Conservation (phyloP, 2,329 filamentous ascomycete species). For the Pseudogymnoascus sp. region DNA sequence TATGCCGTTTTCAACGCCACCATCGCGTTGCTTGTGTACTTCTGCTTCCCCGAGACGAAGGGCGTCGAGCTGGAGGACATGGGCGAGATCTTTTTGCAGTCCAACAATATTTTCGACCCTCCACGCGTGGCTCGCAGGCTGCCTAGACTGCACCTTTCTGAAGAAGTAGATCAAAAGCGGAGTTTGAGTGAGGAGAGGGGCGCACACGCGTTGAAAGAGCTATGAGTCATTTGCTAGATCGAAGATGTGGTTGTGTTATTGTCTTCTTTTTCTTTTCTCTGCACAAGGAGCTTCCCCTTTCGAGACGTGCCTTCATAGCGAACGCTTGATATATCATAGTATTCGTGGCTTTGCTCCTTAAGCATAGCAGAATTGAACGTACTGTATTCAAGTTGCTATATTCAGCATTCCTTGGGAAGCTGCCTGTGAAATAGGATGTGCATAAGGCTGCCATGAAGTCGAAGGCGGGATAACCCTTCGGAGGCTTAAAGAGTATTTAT, state of each 20-base stretch:
- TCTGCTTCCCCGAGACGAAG: conserved; percentile 17
- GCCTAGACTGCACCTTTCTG: conserved; percentile 10
- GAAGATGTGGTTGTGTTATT: background rate
- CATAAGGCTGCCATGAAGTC: background rate
- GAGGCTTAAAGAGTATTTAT: too few relatives aligned
- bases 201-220: background rate
- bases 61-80: conserved; percentile 17
- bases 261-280: background rate
- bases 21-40: conserved; percentile 11
- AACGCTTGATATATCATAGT: background rate
- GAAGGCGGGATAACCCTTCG: too few relatives aligned
- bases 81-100: conserved; percentile 17
- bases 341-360: background rate
- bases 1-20: conserved; percentile 12
- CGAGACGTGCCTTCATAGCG: background rate
- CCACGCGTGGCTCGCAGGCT: conserved; percentile 15
- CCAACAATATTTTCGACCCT: conserved; percentile 16
- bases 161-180: background rate
- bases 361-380: background rate
- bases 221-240: background rate
- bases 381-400: background rate
- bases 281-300: background rate
- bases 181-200: background rate
- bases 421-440: background rate
- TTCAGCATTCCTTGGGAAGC: background rate